Evolutionary conservation across 257 asterid genomes (phyloP).

Genomic region (Perilla frutescens): DNA sequence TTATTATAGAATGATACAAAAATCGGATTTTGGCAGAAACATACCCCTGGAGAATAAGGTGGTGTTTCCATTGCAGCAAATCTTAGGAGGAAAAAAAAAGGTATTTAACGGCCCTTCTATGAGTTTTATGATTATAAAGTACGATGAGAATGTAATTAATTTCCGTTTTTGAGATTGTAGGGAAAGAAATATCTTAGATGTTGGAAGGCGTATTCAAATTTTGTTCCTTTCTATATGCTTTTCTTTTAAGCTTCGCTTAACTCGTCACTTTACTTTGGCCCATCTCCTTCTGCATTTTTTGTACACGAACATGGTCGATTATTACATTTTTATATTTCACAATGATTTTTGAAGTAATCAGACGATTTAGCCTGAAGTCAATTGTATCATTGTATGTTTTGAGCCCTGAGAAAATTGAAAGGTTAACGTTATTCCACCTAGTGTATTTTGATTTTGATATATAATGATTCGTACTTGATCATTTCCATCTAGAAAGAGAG

Average conservation of each 20-base stretch:
- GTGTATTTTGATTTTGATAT: too few relatives aligned
- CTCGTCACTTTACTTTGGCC: background rate
- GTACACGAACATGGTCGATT: background rate
- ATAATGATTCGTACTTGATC: too few relatives aligned
- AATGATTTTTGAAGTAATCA: background rate
- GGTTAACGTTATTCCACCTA: too few relatives aligned
- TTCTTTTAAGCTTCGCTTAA: background rate
- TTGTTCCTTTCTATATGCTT: constrained; percentile 8
- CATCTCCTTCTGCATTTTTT: background rate
- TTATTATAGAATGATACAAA: background rate
- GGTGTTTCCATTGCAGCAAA: constrained; percentile 5
- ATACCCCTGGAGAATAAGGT: constrained; percentile 24
- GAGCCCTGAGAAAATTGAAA: too few relatives aligned
- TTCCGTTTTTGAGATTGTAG: constrained; percentile 15
- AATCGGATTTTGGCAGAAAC: background rate
- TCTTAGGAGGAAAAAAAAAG: background rate
- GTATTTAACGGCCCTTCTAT: background rate
- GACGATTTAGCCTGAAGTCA: background rate
- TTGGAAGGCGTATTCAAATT: constrained; percentile 23
- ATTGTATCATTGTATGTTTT: too few relatives aligned
- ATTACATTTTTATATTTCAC: background rate
- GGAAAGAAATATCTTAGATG: constrained; percentile 21
- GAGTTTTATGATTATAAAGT: constrained; percentile 1
- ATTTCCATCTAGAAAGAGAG: too few relatives aligned
- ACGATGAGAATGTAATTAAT: constrained; percentile 43